A percentile compares a stretch with the other conserved stretches of the same genome.
These are phyloP conservation scores for Auricularia auricula-judae DNA, from an alignment of 768 basidiomycete species.

Conservation along the genomic window DNA sequence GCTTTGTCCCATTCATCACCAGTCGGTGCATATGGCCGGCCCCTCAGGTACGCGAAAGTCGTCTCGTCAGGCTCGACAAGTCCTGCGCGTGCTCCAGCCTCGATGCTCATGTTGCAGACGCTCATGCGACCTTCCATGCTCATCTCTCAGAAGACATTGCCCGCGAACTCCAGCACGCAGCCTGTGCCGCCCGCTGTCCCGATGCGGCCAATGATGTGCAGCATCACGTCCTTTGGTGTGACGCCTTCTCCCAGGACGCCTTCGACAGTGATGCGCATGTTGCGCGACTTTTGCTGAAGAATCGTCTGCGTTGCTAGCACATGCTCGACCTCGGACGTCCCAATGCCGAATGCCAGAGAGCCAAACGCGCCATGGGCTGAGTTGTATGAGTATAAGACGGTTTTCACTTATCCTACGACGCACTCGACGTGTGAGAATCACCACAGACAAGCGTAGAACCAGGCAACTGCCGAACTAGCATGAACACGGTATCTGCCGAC, in stretches of 20 bases:
- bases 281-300: constrained; percentile 78
- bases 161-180: constrained; percentile 84
- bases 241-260: constrained; percentile 74
- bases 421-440: constrained; percentile 89
- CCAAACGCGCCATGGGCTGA: constrained; percentile 87
- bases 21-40: constrained; percentile 63
- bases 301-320: constrained; percentile 88
- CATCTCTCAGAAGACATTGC: constrained; percentile 74
- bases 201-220: constrained; percentile 83
- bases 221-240: constrained; percentile 80
- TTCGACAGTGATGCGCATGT: constrained; percentile 85
- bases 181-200: constrained; percentile 92
- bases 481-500: not conserved
- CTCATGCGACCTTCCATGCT: constrained; percentile 90
- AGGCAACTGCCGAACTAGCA: constrained; percentile 36
- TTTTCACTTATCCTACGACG: constrained; percentile 15
- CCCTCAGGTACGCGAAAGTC: constrained; percentile 74
- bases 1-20: constrained; percentile 79
- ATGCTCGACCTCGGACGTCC: constrained; percentile 90
- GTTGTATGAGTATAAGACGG: not conserved
- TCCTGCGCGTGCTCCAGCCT: constrained; percentile 84
- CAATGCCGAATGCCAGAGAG: constrained; percentile 86
- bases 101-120: constrained; percentile 92
- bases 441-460: constrained; percentile 82
- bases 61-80: constrained; percentile 90